Evolutionary conservation across 1,284 basidiomycete species (phyloP).

Genomic region (Leccinum pachyderme): DNA sequence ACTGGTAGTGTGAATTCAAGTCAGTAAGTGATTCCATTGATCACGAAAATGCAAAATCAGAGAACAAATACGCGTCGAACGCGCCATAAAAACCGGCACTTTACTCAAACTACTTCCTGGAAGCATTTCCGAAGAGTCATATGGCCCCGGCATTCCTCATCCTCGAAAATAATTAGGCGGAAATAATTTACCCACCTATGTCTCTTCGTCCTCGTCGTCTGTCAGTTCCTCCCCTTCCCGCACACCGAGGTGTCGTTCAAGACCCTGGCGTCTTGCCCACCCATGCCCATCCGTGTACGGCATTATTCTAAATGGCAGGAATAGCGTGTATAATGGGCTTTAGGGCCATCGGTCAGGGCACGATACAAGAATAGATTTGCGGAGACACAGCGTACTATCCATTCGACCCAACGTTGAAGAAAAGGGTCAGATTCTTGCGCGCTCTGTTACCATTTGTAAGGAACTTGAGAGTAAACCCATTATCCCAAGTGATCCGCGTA

Average conservation of each 20-base stretch:
- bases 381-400: constrained; percentile 65
- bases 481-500: constrained; percentile 28
- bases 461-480: neutral
- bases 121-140: constrained; percentile 57
- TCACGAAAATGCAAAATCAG: constrained; percentile 12
- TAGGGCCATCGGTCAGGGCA: neutral
- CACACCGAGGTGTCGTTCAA: constrained; percentile 58
- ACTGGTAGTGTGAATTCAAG: neutral
- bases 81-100: constrained; percentile 17
- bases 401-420: constrained; percentile 83
- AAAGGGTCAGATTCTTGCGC: constrained; percentile 73
- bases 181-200: constrained; percentile 16
- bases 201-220: constrained; percentile 60
- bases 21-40: neutral
- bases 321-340: constrained; percentile 73
- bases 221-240: constrained; percentile 69
- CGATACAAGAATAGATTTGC: neutral
- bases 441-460: constrained; percentile 35
- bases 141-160: constrained; percentile 79
- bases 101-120: constrained; percentile 28
- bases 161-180: constrained; percentile 21
- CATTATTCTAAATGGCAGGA: constrained; percentile 78
- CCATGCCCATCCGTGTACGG: constrained; percentile 86
- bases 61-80: constrained; percentile 14
- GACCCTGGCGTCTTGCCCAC: constrained; percentile 73